These are phyloP conservation scores for Bidens hawaiensis DNA, from an alignment of 140 eudicot genomes.

Conservation along the genomic window DNA sequence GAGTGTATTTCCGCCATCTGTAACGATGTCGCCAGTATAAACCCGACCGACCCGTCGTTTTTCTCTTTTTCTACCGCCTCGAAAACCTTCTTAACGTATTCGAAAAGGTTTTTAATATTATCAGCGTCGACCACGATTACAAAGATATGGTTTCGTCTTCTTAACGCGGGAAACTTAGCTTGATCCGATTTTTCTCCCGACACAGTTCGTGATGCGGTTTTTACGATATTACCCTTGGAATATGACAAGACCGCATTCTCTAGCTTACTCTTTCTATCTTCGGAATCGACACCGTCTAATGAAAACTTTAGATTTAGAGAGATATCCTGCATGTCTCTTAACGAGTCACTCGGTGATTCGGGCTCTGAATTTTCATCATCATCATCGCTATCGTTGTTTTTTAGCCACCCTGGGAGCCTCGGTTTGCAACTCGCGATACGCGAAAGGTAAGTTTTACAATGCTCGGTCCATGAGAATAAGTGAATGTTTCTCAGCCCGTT, in stretches of 20 bases:
- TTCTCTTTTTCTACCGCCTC: constrained; percentile 74
- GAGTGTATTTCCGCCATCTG: constrained; percentile 71
- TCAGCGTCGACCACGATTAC: constrained; percentile 75
- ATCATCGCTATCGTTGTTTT: constrained; percentile 51
- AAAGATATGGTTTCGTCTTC: constrained; percentile 65
- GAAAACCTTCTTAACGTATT: constrained; percentile 52
- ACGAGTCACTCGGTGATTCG: constrained; percentile 91
- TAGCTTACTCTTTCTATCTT: constrained; percentile 53
- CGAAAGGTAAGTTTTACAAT: constrained; percentile 71
- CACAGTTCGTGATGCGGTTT: constrained; percentile 21
- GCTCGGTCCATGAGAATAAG: constrained; percentile 86
- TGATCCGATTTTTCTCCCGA: constrained; percentile 56
- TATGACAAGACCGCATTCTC: constrained; percentile 67
- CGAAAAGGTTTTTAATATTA: constrained; percentile 40
- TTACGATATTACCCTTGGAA: constrained; percentile 51
- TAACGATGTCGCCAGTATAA: constrained; percentile 84
- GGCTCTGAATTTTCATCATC: constrained; percentile 71
- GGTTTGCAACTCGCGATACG: constrained; percentile 75
- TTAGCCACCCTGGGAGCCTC: constrained; percentile 83
- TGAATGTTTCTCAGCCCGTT: constrained; percentile 88
- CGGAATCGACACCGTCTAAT: constrained; percentile 59
- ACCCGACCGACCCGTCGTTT: constrained; percentile 71
- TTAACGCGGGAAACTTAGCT: constrained; percentile 74
- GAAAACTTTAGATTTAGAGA: constrained; percentile 88
- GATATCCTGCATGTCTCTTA: constrained; percentile 91